phyloP scores from a whole-genome alignment of 768 basidiomycete genomes.

The Russula lepida region DNA sequence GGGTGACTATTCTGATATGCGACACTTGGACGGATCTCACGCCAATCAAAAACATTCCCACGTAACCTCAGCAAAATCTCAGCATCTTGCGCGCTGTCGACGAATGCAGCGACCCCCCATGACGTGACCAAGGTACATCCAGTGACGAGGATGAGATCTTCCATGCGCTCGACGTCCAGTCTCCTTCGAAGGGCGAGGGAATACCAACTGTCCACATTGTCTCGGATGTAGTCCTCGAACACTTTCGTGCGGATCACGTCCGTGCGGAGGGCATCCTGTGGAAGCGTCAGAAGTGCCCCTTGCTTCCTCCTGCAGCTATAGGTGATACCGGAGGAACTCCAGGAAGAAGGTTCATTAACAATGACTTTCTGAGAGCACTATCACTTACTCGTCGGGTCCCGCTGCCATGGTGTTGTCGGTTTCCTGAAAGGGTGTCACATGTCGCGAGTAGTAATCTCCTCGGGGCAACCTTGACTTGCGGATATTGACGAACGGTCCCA shows the following conservation, averaged over 20 bases:
- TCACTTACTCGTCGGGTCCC: neutral
- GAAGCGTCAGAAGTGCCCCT: neutral
- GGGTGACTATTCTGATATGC: neutral
- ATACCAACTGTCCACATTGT: neutral
- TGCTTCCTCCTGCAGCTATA: neutral
- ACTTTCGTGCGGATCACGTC: conserved; percentile 2
- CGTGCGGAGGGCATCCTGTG: neutral
- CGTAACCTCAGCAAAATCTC: neutral
- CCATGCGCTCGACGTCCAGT: conserved; percentile 1
- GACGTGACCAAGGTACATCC: conserved; percentile 6
- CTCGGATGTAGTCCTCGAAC: conserved; percentile 7
- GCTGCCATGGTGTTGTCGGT: neutral
- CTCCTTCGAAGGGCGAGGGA: neutral
- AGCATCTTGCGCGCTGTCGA: neutral
- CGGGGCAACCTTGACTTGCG: neutral
- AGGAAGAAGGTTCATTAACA: neutral
- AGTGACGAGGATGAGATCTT: conserved; percentile 12
- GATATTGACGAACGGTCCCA: neutral
- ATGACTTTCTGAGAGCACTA: neutral
- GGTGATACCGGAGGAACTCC: neutral
- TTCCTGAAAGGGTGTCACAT: neutral
- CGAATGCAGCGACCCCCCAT: neutral
- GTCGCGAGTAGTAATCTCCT: neutral
- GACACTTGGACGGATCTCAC: neutral
- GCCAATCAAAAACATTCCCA: neutral